Evolutionary conservation across 2,329 filamentous ascomycete species (phyloP).

Genomic region (Chaetomiaceae sp.): DNA sequence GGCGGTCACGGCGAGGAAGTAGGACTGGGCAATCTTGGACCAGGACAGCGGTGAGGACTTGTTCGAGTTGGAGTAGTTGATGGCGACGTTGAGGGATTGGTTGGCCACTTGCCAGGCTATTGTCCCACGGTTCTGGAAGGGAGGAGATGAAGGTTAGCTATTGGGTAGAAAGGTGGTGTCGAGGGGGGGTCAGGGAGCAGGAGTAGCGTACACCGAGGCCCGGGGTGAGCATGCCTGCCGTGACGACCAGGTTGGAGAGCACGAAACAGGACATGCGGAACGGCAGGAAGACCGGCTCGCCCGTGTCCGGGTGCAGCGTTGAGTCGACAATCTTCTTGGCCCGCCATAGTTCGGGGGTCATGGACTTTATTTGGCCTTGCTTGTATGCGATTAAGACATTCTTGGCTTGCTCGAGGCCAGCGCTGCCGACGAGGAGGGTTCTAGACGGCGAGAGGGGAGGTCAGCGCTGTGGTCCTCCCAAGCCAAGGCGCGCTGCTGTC

Average conservation of each 20-base stretch:
- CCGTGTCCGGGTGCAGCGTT: slow-evolving; percentile 93
- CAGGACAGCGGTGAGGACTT: slow-evolving; percentile 87
- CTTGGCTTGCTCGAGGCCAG: slow-evolving; percentile 83
- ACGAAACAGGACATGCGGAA: slow-evolving; percentile 98
- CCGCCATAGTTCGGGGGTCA: slow-evolving; percentile 88
- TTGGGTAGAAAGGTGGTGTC: not conserved
- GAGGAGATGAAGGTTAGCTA: not conserved
- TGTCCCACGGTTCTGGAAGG: slow-evolving; percentile 67
- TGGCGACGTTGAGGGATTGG: slow-evolving; percentile 95
- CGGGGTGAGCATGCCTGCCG: slow-evolving; percentile 93
- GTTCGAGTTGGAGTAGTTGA: slow-evolving; percentile 97
- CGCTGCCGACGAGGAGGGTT: slow-evolving; percentile 74
- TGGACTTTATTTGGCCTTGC: slow-evolving; percentile 68
- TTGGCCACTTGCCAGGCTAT: slow-evolving; percentile 94
- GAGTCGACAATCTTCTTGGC: slow-evolving; percentile 98
- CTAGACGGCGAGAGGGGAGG: slow-evolving; percentile 43
- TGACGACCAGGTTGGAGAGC: slow-evolving; percentile 88
- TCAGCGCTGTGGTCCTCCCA: slow-evolving; percentile 6
- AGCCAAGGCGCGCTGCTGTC: not conserved
- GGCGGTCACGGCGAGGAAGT: slow-evolving; percentile 84
- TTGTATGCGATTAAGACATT: slow-evolving; percentile 79
- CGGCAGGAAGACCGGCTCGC: slow-evolving; percentile 83
- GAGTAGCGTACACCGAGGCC: slow-evolving; percentile 61
- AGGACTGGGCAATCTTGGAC: slow-evolving; percentile 79
- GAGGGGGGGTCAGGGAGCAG: not conserved